Evolutionary conservation across 108 stramenopile genomes (phyloP), one percentile per base, ranked within the genome.

Genomic region (Nannochloropsis oceanica): DNA sequence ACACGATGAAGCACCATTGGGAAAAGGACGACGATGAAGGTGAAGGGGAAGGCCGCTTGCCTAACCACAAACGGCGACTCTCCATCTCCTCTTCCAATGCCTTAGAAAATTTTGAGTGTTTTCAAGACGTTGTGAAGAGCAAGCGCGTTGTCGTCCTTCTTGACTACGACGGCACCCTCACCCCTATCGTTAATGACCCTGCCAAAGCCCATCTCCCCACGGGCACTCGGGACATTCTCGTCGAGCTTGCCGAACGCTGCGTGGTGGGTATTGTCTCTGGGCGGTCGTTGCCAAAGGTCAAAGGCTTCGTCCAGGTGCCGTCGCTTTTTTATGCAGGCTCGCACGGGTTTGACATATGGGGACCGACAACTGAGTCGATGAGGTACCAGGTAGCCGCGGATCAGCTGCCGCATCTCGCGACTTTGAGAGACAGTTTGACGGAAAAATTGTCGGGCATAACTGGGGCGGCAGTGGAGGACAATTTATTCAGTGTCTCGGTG

Each of bases 321-420:
- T 84, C 84, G 9, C 86, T 88, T 25, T 87, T 87, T 43, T 88
- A 88, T 27, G 88, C 88, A 0, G 88, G 88, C 43, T 84, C 84
- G 59, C 88, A 88, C 79, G 88, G 88, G 27, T 88, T 87, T 84
- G 88, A 88, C 79, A 88, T 88, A 27, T 84, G 80, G 42, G 84
- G 80, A 7, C 87, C 87, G 11, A 43, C 82, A 3, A n/a, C 80
- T 12, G 86, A 87, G 26, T 83, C 44, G 26, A 44, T 88, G 86
- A 83, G 87, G 26, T 44, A 88, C 73, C 86, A 86, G 87, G 87
- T 88, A 73, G 86, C 86, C 86, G 50, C 34, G 24, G 84, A 86
- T 43, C 79, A 84, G 25, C 82, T 88, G 43, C 87, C 87, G 20
- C 26, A 84, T 26, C 84, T 88, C 83, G 50, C 34, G 25, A 25